phyloP scores from a whole-genome alignment of 1,139 yeast genomes.

The Casaregolazyma suthepensis region DNA sequence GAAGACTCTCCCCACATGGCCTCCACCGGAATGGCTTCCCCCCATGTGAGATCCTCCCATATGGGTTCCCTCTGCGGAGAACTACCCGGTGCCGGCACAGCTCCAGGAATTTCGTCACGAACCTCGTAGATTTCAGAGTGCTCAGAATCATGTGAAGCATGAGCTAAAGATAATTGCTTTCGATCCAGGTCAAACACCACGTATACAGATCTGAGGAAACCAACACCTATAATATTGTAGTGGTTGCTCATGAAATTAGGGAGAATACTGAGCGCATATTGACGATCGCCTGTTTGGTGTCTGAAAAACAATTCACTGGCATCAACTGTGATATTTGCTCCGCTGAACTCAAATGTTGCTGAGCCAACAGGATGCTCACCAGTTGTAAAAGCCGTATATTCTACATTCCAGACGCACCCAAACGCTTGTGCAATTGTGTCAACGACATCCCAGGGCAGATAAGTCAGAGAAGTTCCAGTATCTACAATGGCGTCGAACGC shows the following conservation, averaged over 20 bases:
- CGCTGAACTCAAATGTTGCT: background rate
- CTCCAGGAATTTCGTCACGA: constrained; percentile 14
- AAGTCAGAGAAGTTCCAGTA: constrained; percentile 13
- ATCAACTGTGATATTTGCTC: background rate
- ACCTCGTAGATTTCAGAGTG: constrained; percentile 23
- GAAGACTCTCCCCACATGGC: too few relatives aligned
- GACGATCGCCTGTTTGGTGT: background rate
- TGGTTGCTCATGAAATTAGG: constrained; percentile 23
- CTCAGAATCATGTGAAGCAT: constrained; percentile 33
- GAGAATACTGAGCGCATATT: constrained; percentile 8
- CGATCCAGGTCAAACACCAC: constrained; percentile 65
- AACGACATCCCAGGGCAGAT: constrained; percentile 18
- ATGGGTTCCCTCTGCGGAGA: background rate
- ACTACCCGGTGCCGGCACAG: background rate
- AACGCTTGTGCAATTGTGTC: constrained; percentile 14
- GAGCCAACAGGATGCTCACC: background rate
- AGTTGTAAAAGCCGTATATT: constrained; percentile 18
- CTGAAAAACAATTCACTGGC: background rate
- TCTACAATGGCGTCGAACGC: constrained; percentile 5
- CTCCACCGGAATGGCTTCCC: too few relatives aligned
- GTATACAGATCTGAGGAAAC: constrained; percentile 60
- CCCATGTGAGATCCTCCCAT: too few relatives aligned
- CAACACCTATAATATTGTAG: constrained; percentile 51
- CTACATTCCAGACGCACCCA: constrained; percentile 19
- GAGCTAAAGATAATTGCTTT: constrained; percentile 58